Evolutionary conservation across 2,329 filamentous ascomycete species (phyloP), one percentile per base, ranked within the genome.

Genomic region (Phialemoniopsis sp.): DNA sequence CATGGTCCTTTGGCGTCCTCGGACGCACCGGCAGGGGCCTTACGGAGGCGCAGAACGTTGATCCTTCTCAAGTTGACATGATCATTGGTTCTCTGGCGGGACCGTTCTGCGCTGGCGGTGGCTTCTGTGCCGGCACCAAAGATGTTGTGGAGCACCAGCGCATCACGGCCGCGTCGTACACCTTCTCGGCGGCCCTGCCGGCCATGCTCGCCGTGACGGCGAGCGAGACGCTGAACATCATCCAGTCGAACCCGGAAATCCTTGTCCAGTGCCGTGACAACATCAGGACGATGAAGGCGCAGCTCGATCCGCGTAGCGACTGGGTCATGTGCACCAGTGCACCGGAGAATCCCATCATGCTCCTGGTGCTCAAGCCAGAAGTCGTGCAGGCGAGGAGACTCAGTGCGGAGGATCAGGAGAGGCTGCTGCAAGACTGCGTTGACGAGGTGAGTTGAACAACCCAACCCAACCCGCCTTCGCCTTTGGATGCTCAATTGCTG

Each of bases 131-230:
- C 13, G 91, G 90, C 14, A 84, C 85, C 30, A 83, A 84, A 48
- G 93, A 96, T 57, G 90, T 97, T 14, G 87, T 97, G 14, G 88
- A 94, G 60, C 93, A 98, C 58, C 93, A 98, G 66, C 89, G 93
- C 49, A 90, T 98, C 55, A 89, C 87, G 8, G 88, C 91, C 5
- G 82, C 87, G 2, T 85, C 91, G 0, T 98, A 97, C 62, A 97
- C 93, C 4, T 98, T 89, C 68, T 97, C 91, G 19, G 93, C 93
- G 3, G 93, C 93, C 7, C 73, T 98, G 28, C 93, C 93, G 4
- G 93, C 93, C 15, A 85, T 98, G 70, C 72, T 95, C 38, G 89
- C 93, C 14, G 95, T 94, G n/a, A 96, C 90, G 0, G 89, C 91
- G 2, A 95, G 88, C 57, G 93, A 96, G 66, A 91, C 89, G 2